phyloP scores from a whole-genome alignment of 371 early-diverging fungal species.

The Mucor mucedo region DNA sequence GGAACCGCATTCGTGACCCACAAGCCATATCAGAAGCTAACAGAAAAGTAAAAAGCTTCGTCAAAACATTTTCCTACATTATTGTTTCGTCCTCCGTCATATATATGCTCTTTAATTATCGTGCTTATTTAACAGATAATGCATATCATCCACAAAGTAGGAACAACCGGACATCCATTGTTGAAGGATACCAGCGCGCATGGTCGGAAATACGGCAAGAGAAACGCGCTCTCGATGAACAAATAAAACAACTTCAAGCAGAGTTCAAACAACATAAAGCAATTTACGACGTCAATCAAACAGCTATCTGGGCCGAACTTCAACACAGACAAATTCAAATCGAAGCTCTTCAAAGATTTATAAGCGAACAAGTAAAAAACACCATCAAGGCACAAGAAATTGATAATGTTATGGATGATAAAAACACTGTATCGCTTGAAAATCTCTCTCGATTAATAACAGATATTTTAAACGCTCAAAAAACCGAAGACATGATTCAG shows the following conservation, averaged over 20 bases:
- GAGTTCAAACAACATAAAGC: not conserved
- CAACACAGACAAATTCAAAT: not conserved
- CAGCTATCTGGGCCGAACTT: not conserved
- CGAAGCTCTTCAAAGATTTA: not conserved
- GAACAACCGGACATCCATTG: too few relatives aligned
- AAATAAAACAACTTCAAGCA: not conserved
- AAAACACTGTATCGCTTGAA: not conserved
- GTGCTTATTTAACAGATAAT: too few relatives aligned
- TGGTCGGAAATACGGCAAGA: too few relatives aligned
- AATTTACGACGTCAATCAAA: not conserved
- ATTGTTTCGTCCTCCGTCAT: too few relatives aligned
- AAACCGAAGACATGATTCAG: not conserved
- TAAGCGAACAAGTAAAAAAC: not conserved
- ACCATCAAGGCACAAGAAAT: not conserved
- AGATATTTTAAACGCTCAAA: not conserved
- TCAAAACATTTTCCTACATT: too few relatives aligned
- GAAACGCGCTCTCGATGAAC: not conserved
- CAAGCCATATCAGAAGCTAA: too few relatives aligned
- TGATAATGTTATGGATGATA: not conserved
- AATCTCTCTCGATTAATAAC: not conserved
- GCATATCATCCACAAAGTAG: too few relatives aligned
- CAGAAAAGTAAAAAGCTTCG: too few relatives aligned
- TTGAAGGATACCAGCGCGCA: too few relatives aligned
- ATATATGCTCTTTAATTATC: too few relatives aligned
- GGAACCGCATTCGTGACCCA: too few relatives aligned